These are phyloP conservation scores for Pholiota adiposa DNA, from an alignment of 1,284 basidiomycete genomes.

Conservation along the genomic window DNA sequence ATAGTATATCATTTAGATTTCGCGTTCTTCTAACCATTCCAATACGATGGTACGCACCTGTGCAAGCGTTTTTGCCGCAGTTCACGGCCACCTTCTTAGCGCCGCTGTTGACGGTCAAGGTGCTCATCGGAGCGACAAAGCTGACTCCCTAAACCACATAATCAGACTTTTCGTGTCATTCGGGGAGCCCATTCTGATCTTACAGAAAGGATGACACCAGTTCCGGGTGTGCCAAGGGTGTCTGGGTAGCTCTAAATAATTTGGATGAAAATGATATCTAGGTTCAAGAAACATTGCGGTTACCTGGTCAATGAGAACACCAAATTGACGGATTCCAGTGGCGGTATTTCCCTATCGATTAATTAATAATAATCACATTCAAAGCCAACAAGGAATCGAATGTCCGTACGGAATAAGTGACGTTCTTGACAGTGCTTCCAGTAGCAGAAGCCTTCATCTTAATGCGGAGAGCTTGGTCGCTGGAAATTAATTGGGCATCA, in stretches of 20 bases:
- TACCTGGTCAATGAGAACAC: constrained; percentile 45
- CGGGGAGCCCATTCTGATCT: not conserved
- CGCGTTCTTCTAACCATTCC: not conserved
- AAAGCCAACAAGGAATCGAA: not conserved
- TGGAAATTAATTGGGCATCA: constrained; percentile 24
- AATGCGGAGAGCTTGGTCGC: constrained; percentile 50
- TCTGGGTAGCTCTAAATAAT: constrained; percentile 47
- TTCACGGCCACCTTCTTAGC: constrained; percentile 44
- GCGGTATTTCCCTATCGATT: constrained; percentile 44
- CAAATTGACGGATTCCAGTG: constrained; percentile 39
- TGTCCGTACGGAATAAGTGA: constrained; percentile 41
- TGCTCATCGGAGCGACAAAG: constrained; percentile 38
- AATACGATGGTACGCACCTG: constrained; percentile 29
- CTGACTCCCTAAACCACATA: constrained; percentile 35
- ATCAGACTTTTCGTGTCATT: not conserved
- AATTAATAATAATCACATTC: not conserved
- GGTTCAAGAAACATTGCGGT: too few species aligned
- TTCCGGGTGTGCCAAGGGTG: constrained; percentile 46
- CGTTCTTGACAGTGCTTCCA: constrained; percentile 42
- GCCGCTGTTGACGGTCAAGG: constrained; percentile 35
- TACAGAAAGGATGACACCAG: constrained; percentile 41
- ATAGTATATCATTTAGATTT: not conserved
- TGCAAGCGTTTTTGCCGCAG: constrained; percentile 48
- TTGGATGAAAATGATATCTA: too few species aligned
- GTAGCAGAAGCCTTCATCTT: constrained; percentile 45